A percentile compares a stretch with the other conserved stretches of the same genome.
Evolutionary conservation across 2,329 filamentous ascomycete species (phyloP).

Genomic region (Fusarium veterinarium): DNA sequence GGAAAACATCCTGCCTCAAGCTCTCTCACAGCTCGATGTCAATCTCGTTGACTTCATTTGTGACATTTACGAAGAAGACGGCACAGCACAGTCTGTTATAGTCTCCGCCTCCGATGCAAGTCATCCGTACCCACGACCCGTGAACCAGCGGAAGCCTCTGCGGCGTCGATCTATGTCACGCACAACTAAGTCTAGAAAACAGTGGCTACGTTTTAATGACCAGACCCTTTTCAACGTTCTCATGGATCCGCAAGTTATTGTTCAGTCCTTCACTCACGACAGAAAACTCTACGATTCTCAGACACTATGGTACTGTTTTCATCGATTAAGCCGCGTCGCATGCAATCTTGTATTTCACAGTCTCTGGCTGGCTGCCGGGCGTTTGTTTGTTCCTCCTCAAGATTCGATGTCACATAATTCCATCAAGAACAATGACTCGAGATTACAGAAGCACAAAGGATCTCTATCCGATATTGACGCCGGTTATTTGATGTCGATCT

Average conservation of each 20-base stretch:
- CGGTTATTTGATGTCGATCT: conserved; percentile 67
- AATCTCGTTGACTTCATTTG: conserved; percentile 71
- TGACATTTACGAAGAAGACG: conserved; percentile 68
- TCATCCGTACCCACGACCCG: conserved; percentile 22
- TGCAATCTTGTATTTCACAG: conserved; percentile 71
- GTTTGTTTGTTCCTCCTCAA: conserved; percentile 67
- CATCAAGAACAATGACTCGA: conserved; percentile 48
- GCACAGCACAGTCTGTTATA: conserved; percentile 61
- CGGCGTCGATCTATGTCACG: conserved; percentile 12
- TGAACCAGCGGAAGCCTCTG: conserved; percentile 17
- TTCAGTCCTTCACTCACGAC: conserved; percentile 67
- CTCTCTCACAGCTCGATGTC: conserved; percentile 64
- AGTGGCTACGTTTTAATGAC: conserved; percentile 71
- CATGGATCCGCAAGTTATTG: conserved; percentile 65
- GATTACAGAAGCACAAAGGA: conserved; percentile 50
- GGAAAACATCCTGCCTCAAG: conserved; percentile 64
- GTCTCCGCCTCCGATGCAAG: background rate
- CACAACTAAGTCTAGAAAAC: conserved; percentile 42
- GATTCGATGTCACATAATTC: conserved; percentile 52
- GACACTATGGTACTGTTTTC: conserved; percentile 71
- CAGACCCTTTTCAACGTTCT: conserved; percentile 74
- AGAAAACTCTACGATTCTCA: conserved; percentile 69
- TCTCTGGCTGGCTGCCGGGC: conserved; percentile 70
- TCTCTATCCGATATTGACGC: conserved; percentile 62
- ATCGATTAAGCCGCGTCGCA: conserved; percentile 67